Base-by-base conservation (phyloP, 805 yeast species). In the Suhomyces pyralidae region DNA sequence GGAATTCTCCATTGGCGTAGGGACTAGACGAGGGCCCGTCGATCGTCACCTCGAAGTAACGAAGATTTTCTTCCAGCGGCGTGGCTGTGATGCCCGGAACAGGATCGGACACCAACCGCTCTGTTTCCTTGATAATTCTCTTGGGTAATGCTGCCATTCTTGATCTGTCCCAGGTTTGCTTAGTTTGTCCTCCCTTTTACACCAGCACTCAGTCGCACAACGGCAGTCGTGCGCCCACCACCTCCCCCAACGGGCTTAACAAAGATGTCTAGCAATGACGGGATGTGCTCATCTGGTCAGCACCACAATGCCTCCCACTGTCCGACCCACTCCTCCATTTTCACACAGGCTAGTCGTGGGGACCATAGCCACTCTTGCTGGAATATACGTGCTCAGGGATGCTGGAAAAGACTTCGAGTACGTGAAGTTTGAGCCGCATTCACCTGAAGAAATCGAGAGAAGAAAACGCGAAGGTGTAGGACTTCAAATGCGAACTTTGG, bases 101-200 rank as follows among this genome's bases (percentile, higher is more conserved):
- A 1, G 99, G 98, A 62, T 94, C 99, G 38, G 90, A 85, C 22
- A 86, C 86, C 40, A 94, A 76, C 57, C 97, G 79, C 66, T 94
- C 97, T 9, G 98, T 93, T 73, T 94, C 99, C 85, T 92, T 91
- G 59, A 93, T 89, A 60, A 93, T 93, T 76, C 99, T 83, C 73
- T 90, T 93, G 44, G 97, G 96, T 65, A 92, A 75, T 20, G 81
- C 76, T 3, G 84, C 81, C 84, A 81, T 81, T 28, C 10, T 38
- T 17, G 42, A 17, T 17, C 42, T 38, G 42, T 38, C 3, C 12
- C 42, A 7, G 20, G 24, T 36, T 26, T 17, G 45, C 24, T 19
- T 32, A 20, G 25, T 24, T 45, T 45, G 20, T 32, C 47, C 20
- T 17, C 38, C 42, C 42, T 38, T 38, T 38, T 10, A 17, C 24